Conservation (phyloP, 371 early-diverging fungal genomes). For the Chytridium lagenaria region DNA sequence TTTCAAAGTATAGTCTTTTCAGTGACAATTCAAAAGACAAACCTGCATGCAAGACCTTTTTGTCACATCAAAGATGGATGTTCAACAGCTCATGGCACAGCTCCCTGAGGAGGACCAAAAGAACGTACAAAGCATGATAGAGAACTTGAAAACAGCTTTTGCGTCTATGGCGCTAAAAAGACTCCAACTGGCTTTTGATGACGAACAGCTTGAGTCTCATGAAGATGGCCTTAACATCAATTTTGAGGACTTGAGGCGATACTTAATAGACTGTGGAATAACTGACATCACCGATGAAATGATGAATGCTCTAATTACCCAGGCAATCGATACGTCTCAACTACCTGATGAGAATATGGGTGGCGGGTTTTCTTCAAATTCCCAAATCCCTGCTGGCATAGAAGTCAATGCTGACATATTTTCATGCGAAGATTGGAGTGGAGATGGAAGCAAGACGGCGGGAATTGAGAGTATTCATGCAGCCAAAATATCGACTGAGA, state of each 20-base stretch:
- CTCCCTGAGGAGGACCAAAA: background rate
- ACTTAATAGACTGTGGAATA: background rate
- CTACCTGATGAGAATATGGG: background rate
- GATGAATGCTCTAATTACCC: conserved; percentile 12
- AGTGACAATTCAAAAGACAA: too few species aligned
- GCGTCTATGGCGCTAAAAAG: conserved; percentile 25
- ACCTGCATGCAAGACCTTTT: too few species aligned
- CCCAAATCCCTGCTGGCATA: background rate
- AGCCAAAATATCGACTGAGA: too few species aligned
- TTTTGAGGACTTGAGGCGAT: background rate
- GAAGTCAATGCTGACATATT: background rate
- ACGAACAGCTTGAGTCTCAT: background rate
- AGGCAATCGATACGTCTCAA: background rate
- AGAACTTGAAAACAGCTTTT: conserved; percentile 21
- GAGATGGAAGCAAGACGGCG: too few species aligned
- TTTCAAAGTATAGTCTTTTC: too few species aligned
- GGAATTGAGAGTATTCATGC: too few species aligned
- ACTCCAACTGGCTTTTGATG: conserved; percentile 21
- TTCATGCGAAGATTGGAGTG: background rate
- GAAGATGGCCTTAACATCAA: background rate
- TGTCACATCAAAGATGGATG: conserved; percentile 4
- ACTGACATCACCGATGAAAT: conserved; percentile 4
- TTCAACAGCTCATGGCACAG: background rate
- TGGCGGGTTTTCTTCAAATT: background rate
- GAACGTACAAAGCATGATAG: conserved; percentile 7